Evolutionary conservation across 768 basidiomycete species (phyloP).

Genomic region (Macrolepiota fuliginosa): DNA sequence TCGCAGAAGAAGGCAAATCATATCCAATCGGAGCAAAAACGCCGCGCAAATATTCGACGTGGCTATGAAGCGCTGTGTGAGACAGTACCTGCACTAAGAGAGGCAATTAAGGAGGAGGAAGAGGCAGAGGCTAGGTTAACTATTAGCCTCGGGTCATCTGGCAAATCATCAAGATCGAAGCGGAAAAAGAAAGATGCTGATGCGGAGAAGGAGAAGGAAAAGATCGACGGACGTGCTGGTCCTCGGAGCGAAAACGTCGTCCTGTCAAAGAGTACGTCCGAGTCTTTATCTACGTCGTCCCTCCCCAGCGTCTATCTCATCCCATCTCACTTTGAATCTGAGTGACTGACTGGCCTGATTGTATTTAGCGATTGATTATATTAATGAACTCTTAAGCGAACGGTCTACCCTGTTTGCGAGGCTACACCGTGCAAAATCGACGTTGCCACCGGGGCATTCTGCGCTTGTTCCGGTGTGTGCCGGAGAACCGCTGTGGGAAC

Average conservation of each 20-base stretch:
- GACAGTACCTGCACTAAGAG: conserved; percentile 75
- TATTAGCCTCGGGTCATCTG: conserved; percentile 13
- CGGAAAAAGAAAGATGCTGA: conserved; percentile 41
- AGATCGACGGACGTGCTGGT: conserved; percentile 80
- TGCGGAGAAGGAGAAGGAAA: conserved; percentile 54
- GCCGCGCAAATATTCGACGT: conserved; percentile 84
- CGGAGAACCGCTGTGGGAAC: conserved; percentile 66
- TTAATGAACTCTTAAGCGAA: conserved; percentile 63
- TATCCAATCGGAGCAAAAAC: conserved; percentile 92
- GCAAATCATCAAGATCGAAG: conserved; percentile 23
- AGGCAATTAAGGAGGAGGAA: conserved; percentile 79
- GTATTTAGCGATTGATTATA: conserved; percentile 77
- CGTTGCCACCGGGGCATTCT: conserved; percentile 62
- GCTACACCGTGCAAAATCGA: conserved; percentile 54
- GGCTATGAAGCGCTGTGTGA: conserved; percentile 90
- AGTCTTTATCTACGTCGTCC: conserved; percentile 7
- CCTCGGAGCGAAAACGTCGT: conserved; percentile 92
- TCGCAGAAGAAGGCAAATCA: conserved; percentile 93
- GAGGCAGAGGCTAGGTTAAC: conserved; percentile 31
- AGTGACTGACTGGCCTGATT: conserved; percentile 4
- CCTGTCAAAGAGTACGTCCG: conserved; percentile 74
- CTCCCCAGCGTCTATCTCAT: not conserved
- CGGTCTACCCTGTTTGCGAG: conserved; percentile 56
- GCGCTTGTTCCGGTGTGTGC: conserved; percentile 33
- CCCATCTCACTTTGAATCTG: conserved; percentile 3